Conservation (phyloP, 1,284 basidiomycete genomes). For the Dichomitus squalens region DNA sequence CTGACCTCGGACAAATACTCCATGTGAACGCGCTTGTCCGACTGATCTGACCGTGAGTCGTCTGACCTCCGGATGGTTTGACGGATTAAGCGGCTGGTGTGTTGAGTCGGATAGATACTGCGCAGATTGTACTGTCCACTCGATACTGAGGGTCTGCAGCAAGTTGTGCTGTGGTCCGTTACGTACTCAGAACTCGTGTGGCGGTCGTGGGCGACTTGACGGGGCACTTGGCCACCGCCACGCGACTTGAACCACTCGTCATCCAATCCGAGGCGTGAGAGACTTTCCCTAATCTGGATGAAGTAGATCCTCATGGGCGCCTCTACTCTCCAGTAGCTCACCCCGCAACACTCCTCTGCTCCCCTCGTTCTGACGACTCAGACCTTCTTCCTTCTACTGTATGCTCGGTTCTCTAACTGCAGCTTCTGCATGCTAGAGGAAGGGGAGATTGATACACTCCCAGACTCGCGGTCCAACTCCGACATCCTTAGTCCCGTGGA, state of each 20-base stretch:
- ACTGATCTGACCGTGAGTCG: constrained; percentile 11
- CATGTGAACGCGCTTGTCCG: constrained; percentile 22
- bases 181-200: background rate
- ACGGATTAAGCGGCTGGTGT: background rate
- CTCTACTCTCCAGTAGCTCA: background rate
- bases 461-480: background rate
- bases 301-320: constrained; percentile 19
- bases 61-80: constrained; percentile 5
- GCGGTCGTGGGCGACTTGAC: background rate
- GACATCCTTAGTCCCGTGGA: background rate
- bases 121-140: background rate
- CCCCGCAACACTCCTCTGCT: background rate
- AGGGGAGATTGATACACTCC: constrained; percentile 8
- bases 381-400: background rate
- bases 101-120: background rate
- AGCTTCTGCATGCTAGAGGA: constrained; percentile 12
- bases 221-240: constrained; percentile 16
- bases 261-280: constrained; percentile 20
- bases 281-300: constrained; percentile 7
- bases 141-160: background rate
- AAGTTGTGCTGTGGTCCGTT: background rate
- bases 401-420: background rate
- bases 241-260: constrained; percentile 17
- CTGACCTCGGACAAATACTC: constrained; percentile 62
- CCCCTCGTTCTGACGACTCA: background rate